A percentile compares a stretch with the other conserved stretches of the same genome.
phyloP scores from a whole-genome alignment of 2,329 filamentous ascomycete genomes.

The Domatiomyces globalis region DNA sequence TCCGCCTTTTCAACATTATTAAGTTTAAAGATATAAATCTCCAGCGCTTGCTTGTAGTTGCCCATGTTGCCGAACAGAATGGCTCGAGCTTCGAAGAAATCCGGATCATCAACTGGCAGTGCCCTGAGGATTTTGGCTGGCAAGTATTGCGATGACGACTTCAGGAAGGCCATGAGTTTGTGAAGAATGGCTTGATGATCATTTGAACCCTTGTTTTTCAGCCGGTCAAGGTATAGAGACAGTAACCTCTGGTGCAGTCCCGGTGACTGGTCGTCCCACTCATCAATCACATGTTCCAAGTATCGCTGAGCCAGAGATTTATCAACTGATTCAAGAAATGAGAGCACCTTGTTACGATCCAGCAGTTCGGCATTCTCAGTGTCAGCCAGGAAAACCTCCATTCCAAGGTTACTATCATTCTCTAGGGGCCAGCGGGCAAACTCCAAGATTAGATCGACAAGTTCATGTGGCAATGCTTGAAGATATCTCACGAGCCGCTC shows the following conservation, averaged over 20 bases:
- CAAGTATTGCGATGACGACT: slow-evolving; percentile 66
- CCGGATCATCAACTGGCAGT: slow-evolving; percentile 66
- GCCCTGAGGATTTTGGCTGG: slow-evolving; percentile 60
- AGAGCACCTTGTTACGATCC: slow-evolving; percentile 59
- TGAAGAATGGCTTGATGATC: slow-evolving; percentile 46
- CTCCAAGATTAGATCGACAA: slow-evolving; percentile 81
- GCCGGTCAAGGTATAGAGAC: slow-evolving; percentile 50
- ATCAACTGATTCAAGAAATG: slow-evolving; percentile 59
- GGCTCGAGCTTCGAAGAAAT: slow-evolving; percentile 79
- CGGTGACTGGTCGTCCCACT: slow-evolving; percentile 69
- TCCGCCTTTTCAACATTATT: slow-evolving; percentile 78
- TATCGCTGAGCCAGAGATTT: slow-evolving; percentile 61
- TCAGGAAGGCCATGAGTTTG: slow-evolving; percentile 60
- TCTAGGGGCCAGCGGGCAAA: slow-evolving; percentile 79
- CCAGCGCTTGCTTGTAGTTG: slow-evolving; percentile 85
- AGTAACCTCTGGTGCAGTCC: slow-evolving; percentile 79
- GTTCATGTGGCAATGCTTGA: slow-evolving; percentile 72
- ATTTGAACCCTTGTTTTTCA: slow-evolving; percentile 30
- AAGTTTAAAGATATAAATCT: slow-evolving; percentile 94
- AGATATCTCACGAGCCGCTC: slow-evolving; percentile 75
- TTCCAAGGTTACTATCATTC: slow-evolving; percentile 57
- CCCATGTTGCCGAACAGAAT: slow-evolving; percentile 91
- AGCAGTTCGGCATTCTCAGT: slow-evolving; percentile 88
- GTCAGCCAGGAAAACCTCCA: slow-evolving; percentile 88
- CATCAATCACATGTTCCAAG: slow-evolving; percentile 77